Conservation (phyloP, 331 rosid genomes). For the Prunus yedoensis region DNA sequence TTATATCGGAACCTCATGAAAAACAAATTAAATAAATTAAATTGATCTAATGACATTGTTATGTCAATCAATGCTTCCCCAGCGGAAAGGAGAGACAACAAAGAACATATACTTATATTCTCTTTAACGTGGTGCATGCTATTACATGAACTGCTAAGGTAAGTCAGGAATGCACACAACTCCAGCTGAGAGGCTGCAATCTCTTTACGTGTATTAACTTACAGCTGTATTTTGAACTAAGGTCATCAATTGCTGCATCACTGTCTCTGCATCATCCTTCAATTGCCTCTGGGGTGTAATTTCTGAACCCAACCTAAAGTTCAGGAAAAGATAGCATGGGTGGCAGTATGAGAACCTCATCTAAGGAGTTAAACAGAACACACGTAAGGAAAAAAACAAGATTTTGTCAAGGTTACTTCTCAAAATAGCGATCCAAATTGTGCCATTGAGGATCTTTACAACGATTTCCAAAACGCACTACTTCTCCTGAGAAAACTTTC, state of each 20-base stretch:
- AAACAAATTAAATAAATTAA: not conserved
- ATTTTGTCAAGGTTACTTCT: slow-evolving; percentile 54
- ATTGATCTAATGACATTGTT: not conserved
- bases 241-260: slow-evolving; percentile 85
- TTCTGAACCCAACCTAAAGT: slow-evolving; percentile 74
- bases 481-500: slow-evolving; percentile 88
- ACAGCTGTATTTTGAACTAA: slow-evolving; percentile 89
- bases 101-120: not conserved
- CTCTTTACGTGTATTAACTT: slow-evolving; percentile 40
- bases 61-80: not conserved
- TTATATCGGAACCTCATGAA: not conserved
- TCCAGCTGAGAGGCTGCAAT: not conserved
- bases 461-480: slow-evolving; percentile 98
- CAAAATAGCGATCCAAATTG: slow-evolving; percentile 88
- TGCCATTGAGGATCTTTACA: slow-evolving; percentile 99
- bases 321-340: slow-evolving; percentile 28
- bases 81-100: not conserved
- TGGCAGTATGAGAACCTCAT: slow-evolving; percentile 10
- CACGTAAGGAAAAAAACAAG: slow-evolving; percentile 18
- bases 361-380: not conserved
- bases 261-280: slow-evolving; percentile 83
- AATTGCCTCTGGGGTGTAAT: slow-evolving; percentile 74
- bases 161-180: not conserved
- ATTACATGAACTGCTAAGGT: not conserved
- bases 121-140: not conserved